Base-by-base conservation (phyloP, 805 yeast genomes). In the Jamesozyma rosinii region DNA sequence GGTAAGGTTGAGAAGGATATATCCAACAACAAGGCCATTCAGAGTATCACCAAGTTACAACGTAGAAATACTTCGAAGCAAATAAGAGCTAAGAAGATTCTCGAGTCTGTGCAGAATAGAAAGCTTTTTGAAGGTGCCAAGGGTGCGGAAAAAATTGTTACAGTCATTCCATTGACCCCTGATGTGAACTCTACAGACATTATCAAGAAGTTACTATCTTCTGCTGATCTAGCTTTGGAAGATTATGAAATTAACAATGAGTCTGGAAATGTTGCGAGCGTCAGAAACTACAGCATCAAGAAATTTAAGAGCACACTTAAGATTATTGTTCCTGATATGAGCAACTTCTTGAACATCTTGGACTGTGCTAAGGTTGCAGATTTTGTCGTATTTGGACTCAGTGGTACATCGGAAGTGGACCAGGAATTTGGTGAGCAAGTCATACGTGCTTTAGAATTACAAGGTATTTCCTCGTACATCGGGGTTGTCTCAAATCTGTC, bases 331-430 rank as follows among this genome's bases (percentile, higher is more conserved):
- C 95, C 95, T 1, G 81, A 83, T 52, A 74, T 74, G 67, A 58
- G 66, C 41, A 76, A 83, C 57, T 72, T 88, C 41, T 61, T 85
- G 31, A 69, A 83, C 17, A 72, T 92, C 27, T 60, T 92, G 44
- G 97, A 92, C 65, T 83, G 94, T 29, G 86, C 94, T 17, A 85
- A 85, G 57, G 77, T 85, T 5, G 81, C 97, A 0, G 98, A 92
- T 67, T 87, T 78, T 58, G 92, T 88, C 2, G 67, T 94, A 1
- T 83, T 92, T 61, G 94, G 89, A n/a, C 68, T 92, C 35, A 86
- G 95, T 44, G 95, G 95, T 6, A 69, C 76, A 17, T 75, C 79
- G 39, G 97, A 92, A 66, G 90, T 90, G 42, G 88, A 82, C 51
- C 69, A 71, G 37, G 74, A 72, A 33, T 75, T 77, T 53, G 97